Evolutionary conservation across 2,329 filamentous ascomycete species (phyloP), one percentile per base, ranked within the genome.

Genomic region (Gremmenia infestans): DNA sequence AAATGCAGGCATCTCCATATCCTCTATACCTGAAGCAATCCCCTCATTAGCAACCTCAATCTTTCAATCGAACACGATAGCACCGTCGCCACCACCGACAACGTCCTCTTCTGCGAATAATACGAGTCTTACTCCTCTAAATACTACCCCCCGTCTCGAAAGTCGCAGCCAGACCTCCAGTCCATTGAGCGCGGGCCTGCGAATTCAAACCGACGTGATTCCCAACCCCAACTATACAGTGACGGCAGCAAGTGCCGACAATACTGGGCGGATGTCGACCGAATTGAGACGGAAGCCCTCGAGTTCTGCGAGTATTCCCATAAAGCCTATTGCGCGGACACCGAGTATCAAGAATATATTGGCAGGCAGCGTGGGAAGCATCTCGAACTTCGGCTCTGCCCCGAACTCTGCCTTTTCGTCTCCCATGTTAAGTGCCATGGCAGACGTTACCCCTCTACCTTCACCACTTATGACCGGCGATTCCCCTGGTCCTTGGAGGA

Each of bases 391-490:
- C 28, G 68, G 71, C 15, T 84, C 81, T 39, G 77, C 83, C 1
- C 79, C 86, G 12, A 87, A 81, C 65, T 91, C 87, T 3, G 75
- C 80, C 32, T 78, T 87, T n/a, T 82, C 87, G 6, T 91, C 88
- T 54, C 88, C 88, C 3, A 81, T 88, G 61, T 82, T 91, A 53
- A 81, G 84, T 57, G 87, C 88, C 47, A 87, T 91, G 83, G 84
- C 85, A 59, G 87, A 91, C 69, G 75, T 94, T 60, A 93, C 89
- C 3, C 89, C 89, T 54, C 74, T 94, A 36, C 89, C 89, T 2
- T 93, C 89, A 22, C 89, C 89, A 4, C 77, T 92, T 47, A 78
- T 87, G 65, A 78, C 78, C 4, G 76, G 76, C 60, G 83, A 86
- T 64, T 88, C 86, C 1, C 82, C 85, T 12, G 83, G 85, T 25